These are phyloP conservation scores for Claviceps fusiformis DNA, from an alignment of 2,329 filamentous ascomycete species.

Conservation along the genomic window DNA sequence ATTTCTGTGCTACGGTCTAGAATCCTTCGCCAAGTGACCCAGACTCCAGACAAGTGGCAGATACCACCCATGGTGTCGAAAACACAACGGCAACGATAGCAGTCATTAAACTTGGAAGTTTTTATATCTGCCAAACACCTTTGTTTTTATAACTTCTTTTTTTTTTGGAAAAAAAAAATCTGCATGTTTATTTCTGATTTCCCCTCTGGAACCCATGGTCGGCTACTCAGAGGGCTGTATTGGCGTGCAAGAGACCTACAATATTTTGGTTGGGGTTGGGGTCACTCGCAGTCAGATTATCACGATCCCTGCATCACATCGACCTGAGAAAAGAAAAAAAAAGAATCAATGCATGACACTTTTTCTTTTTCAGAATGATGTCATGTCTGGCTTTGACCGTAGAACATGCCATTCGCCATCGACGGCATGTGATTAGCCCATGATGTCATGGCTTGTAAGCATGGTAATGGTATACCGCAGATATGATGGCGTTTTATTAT, in stretches of 20 bases:
- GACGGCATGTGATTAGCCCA: neutral
- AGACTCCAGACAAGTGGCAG: too few relatives aligned
- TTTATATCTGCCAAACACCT: too few relatives aligned
- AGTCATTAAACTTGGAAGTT: too few relatives aligned
- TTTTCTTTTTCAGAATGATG: slow-evolving; percentile 1
- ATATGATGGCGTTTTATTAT: neutral
- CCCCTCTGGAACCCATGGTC: too few relatives aligned
- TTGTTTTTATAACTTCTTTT: too few relatives aligned
- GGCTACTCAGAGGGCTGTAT: too few relatives aligned
- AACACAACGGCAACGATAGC: too few relatives aligned
- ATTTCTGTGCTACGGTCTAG: neutral
- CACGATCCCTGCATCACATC: neutral
- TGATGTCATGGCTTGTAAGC: slow-evolving; percentile 2
- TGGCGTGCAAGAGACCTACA: too few relatives aligned
- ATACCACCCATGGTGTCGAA: too few relatives aligned
- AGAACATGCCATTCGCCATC: neutral
- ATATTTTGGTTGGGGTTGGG: neutral
- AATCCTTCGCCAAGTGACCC: too few relatives aligned
- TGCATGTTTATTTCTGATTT: too few relatives aligned
- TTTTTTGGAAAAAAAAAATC: too few relatives aligned
- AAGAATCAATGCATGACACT: neutral
- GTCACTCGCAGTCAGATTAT: neutral
- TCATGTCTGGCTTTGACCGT: neutral
- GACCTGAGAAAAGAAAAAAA: neutral
- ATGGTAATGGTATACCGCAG: neutral